phyloP scores from a whole-genome alignment of 2,329 filamentous ascomycete species.

The Talaromyces sp. region DNA sequence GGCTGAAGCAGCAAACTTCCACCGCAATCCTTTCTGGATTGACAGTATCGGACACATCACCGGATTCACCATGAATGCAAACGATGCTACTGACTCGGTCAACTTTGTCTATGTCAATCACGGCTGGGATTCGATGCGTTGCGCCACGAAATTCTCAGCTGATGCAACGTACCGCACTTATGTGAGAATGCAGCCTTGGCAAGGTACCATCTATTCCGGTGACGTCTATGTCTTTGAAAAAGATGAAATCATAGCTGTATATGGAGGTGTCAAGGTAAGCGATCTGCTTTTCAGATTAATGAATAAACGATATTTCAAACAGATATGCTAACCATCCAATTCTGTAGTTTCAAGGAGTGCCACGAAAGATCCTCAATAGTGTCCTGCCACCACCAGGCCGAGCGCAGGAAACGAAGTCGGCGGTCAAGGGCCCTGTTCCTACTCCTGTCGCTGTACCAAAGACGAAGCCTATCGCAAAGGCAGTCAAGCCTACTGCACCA shows the following conservation, averaged over 20 bases:
- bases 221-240: slow-evolving; percentile 53
- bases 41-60: slow-evolving; percentile 37
- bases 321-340: slow-evolving; percentile 15
- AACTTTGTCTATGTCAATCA: slow-evolving; percentile 37
- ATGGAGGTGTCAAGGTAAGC: slow-evolving; percentile 42
- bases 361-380: slow-evolving; percentile 25
- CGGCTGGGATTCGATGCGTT: slow-evolving; percentile 34
- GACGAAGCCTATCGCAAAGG: slow-evolving; percentile 28
- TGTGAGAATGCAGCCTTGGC: slow-evolving; percentile 31
- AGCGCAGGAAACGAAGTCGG: slow-evolving; percentile 24
- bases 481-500: slow-evolving; percentile 28
- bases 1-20: slow-evolving; percentile 55
- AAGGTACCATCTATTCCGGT: slow-evolving; percentile 42
- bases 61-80: slow-evolving; percentile 41
- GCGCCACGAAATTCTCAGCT: slow-evolving; percentile 23
- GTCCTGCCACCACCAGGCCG: slow-evolving; percentile 38
- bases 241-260: slow-evolving; percentile 18
- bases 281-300: neutral
- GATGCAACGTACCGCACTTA: slow-evolving; percentile 30
- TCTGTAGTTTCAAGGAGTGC: slow-evolving; percentile 33
- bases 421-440: slow-evolving; percentile 24
- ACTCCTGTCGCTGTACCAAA: slow-evolving; percentile 26
- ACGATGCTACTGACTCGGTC: slow-evolving; percentile 30
- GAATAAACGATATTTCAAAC: neutral
- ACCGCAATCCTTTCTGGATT: slow-evolving; percentile 47